phyloP scores from a whole-genome alignment of 2,329 filamentous ascomycete genomes.

The Apiospora malaysiana region DNA sequence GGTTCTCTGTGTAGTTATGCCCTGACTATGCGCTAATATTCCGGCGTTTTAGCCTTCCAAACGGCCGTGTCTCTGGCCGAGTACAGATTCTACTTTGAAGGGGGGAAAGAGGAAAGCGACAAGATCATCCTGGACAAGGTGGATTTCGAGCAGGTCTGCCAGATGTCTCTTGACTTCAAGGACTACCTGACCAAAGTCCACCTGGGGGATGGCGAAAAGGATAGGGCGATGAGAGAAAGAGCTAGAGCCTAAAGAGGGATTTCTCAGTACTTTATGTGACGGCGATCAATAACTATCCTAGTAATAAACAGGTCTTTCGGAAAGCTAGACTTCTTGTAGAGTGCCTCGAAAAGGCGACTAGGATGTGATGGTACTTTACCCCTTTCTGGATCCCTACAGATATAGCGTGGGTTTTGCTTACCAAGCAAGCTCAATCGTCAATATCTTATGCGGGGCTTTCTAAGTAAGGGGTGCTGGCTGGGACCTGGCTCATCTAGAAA shows the following conservation, averaged over 20 bases:
- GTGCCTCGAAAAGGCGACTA: no score
- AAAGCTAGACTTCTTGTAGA: no score
- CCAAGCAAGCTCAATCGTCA: no score
- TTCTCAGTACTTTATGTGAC: neutral
- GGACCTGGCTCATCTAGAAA: no score
- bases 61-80: neutral
- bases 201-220: neutral
- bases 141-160: constrained; percentile 17
- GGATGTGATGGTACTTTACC: no score
- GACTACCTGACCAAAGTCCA: neutral
- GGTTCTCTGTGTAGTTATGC: no score
- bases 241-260: neutral
- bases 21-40: neutral
- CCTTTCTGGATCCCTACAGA: no score
- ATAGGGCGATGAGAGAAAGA: neutral
- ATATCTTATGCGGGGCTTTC: no score
- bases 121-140: neutral
- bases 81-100: neutral
- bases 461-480: no score
- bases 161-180: constrained; percentile 12
- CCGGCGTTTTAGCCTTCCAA: neutral
- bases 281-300: no score
- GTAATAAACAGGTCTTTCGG: no score
- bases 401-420: no score
- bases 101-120: neutral